A percentile compares a stretch with the other conserved stretches of the same genome.
Evolutionary conservation across 2,329 filamentous ascomycete species (phyloP).

Genomic region (Akanthomyces lecanii): DNA sequence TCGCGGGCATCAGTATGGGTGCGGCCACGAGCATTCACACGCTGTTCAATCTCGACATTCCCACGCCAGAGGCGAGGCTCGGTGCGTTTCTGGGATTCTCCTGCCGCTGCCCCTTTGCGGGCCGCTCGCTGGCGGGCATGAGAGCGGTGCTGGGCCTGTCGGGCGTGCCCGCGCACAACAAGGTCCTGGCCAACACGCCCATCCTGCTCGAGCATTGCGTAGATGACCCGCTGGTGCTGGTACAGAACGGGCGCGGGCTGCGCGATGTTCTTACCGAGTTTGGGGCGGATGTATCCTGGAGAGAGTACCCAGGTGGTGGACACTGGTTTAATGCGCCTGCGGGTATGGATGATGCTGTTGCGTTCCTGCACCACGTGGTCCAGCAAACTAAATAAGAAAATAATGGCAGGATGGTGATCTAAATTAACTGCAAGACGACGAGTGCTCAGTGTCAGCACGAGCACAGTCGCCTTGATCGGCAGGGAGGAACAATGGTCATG

Average conservation of each 20-base stretch:
- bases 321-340: slow-evolving; percentile 42
- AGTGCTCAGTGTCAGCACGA: too few species aligned
- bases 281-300: slow-evolving; percentile 37
- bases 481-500: too few species aligned
- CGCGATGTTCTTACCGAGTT: slow-evolving; percentile 33
- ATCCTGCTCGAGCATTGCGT: slow-evolving; percentile 42
- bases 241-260: slow-evolving; percentile 34
- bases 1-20: slow-evolving; percentile 46
- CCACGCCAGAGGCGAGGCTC: slow-evolving; percentile 17
- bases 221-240: slow-evolving; percentile 39
- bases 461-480: too few species aligned
- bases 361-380: slow-evolving; percentile 27
- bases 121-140: slow-evolving; percentile 28
- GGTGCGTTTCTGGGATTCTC: slow-evolving; percentile 38
- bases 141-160: slow-evolving; percentile 30
- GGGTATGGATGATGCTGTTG: slow-evolving; percentile 39
- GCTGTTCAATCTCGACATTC: slow-evolving; percentile 33
- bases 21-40: slow-evolving; percentile 37
- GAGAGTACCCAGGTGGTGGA: slow-evolving; percentile 38
- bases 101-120: slow-evolving; percentile 34
- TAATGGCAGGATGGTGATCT: too few species aligned
- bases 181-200: slow-evolving; percentile 38
- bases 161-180: slow-evolving; percentile 23
- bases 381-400: not conserved
- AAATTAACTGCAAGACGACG: too few species aligned